Conservation (phyloP, 768 basidiomycete genomes). For the Phanerodontia chrysosporium region DNA sequence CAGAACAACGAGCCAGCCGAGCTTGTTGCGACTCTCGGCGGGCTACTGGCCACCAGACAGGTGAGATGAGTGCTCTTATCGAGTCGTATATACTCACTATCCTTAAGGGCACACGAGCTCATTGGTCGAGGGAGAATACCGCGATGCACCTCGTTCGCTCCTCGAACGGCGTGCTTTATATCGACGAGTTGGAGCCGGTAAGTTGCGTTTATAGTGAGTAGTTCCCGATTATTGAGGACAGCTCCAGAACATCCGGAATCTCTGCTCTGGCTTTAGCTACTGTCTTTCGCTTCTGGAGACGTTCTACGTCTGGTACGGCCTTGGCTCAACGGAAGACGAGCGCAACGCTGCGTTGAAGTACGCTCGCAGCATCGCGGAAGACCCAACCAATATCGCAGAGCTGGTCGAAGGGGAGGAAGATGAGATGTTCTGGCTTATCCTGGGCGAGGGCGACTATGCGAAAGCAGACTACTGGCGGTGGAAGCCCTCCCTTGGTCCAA, state of each 20-base stretch:
- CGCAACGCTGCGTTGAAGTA: constrained; percentile 60
- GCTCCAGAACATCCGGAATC: constrained; percentile 51
- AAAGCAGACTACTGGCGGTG: constrained; percentile 83
- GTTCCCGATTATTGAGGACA: constrained; percentile 1
- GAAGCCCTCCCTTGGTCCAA: constrained; percentile 38
- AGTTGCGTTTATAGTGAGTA: constrained; percentile 17
- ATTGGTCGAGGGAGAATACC: constrained; percentile 79
- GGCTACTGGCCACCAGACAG: constrained; percentile 70
- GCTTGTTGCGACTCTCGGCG: constrained; percentile 62
- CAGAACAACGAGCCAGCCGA: constrained; percentile 65
- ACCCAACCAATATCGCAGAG: constrained; percentile 42
- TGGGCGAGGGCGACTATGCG: constrained; percentile 73
- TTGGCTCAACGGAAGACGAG: constrained; percentile 59
- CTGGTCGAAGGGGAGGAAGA: constrained; percentile 64
- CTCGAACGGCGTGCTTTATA: constrained; percentile 42
- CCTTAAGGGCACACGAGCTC: constrained; percentile 59
- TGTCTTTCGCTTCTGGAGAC: constrained; percentile 67
- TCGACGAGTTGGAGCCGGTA: constrained; percentile 75
- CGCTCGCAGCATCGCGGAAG: constrained; percentile 42
- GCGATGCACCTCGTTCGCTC: constrained; percentile 74
- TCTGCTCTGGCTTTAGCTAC: constrained; percentile 85
- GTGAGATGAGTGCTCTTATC: constrained; percentile 32
- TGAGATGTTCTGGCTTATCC: constrained; percentile 84
- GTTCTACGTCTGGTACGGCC: constrained; percentile 79
- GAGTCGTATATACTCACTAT: background rate